Percentiles rank a stretch among this genome's conserved stretches.
These are phyloP conservation scores for Backusella sp. DNA, from an alignment of 192 early-diverging fungal genomes.

Conservation along the genomic window DNA sequence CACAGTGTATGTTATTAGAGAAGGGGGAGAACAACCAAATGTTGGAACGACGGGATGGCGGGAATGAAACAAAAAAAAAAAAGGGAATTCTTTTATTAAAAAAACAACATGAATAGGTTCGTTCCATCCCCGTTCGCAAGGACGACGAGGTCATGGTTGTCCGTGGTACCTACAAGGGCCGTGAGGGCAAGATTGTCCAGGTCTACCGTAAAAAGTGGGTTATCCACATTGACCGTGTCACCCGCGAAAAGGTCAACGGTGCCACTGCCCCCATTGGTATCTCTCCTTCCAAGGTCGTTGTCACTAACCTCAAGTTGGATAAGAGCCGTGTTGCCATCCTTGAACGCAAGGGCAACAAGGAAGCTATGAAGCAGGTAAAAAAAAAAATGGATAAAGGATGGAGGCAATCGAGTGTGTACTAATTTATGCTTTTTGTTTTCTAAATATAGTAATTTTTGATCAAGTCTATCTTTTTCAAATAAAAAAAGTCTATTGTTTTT, in stretches of 20 bases:
- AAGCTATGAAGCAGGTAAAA: constrained; percentile 37
- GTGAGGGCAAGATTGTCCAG: constrained; percentile 93
- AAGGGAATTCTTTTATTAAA: not conserved
- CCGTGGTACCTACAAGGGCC: constrained; percentile 95
- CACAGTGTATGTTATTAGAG: constrained; percentile 70
- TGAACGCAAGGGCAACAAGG: constrained; percentile 76
- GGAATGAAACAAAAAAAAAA: not conserved
- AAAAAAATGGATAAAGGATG: not conserved
- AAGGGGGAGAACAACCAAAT: not conserved
- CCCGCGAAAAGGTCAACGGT: constrained; percentile 98
- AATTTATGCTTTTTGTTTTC: not conserved
- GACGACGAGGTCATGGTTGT: constrained; percentile 98
- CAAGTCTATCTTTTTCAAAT: not conserved
- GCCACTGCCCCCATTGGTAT: constrained; percentile 88
- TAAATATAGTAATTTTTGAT: constrained; percentile 1
- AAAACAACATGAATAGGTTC: constrained; percentile 53
- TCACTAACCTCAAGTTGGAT: constrained; percentile 94
- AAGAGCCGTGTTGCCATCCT: constrained; percentile 94
- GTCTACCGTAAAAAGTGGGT: constrained; percentile 99
- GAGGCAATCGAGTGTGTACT: not conserved
- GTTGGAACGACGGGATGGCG: not conserved
- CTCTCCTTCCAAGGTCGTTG: constrained; percentile 98
- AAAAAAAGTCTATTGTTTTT: not conserved
- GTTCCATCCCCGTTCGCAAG: constrained; percentile 95
- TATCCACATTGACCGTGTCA: constrained; percentile 98